Evolutionary conservation across 139 green algal species (phyloP), one percentile per base, ranked within the genome.

Genomic region (Haematococcus lacustris): DNA sequence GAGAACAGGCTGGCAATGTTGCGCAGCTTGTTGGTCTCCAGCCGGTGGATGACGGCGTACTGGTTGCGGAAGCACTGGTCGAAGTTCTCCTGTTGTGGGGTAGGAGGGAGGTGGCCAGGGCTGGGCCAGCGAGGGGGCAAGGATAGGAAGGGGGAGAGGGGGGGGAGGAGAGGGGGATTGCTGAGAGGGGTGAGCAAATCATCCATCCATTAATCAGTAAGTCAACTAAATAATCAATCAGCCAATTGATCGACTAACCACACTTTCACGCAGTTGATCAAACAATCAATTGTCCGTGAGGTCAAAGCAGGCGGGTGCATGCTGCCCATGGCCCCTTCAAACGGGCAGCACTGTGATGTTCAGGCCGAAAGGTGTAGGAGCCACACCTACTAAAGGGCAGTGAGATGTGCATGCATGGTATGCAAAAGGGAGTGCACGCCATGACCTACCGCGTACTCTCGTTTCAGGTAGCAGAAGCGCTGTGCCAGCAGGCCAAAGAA

Each of bases 1-100:
- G 92, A 91, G 82, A 97, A 98, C 57, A 99, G 87, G 77, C 93
- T 95, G 64, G 95, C 91, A 64, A 97, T 90, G 84, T 99, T 99
- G 73, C 95, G 88, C 73, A 99, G 89, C 91, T 99, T 99, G 90
- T 97, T 98, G 70, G 95, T 99, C 83, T 98, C 95, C 66, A 99
- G 88, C 26, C 95, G 78, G 80, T 98, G 95, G 68, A 98, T 97
- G 51, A 97, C 85, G 51, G 71, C 51, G 77, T 98, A 98, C 89
- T 99, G 95, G 72, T 89, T 88, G 41, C 82, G 75, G 75, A 99
- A 98, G 73, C 83, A 91, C 50, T 97, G 85, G 71, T 93, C 88
- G 71, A 97, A 98, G 32, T 70, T 50, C 3, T 82, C 78, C 80
- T 91, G 81, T 9, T 9, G 43, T 53, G n/a, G n/a, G n/a, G n/a